These are phyloP conservation scores for Ascosphaera acerosa DNA, from an alignment of 2,329 filamentous ascomycete species.

Conservation along the genomic window DNA sequence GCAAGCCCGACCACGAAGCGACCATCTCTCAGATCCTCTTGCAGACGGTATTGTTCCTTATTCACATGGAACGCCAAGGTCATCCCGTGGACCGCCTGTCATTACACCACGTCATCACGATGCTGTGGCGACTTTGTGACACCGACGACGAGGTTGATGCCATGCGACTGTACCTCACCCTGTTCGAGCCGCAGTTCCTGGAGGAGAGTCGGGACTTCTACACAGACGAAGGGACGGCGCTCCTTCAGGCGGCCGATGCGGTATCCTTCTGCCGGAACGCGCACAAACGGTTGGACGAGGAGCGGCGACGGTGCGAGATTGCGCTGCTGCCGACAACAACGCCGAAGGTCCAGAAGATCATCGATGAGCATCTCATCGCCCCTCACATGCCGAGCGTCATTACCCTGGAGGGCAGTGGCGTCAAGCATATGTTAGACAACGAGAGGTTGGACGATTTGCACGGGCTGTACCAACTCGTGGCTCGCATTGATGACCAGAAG, in stretches of 20 bases:
- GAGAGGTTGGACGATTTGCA: constrained; percentile 52
- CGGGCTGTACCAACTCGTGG: constrained; percentile 58
- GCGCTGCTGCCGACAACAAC: constrained; percentile 50
- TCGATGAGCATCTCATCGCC: constrained; percentile 58
- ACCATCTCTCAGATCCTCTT: constrained; percentile 52
- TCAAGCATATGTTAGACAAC: constrained; percentile 78
- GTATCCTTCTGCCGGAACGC: constrained; percentile 59
- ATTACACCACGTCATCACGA: constrained; percentile 59
- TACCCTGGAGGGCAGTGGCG: constrained; percentile 57
- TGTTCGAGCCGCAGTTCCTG: constrained; percentile 61
- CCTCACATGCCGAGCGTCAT: constrained; percentile 60
- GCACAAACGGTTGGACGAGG: constrained; percentile 48
- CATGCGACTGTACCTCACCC: constrained; percentile 57
- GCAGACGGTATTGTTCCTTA: constrained; percentile 65
- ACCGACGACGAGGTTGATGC: constrained; percentile 50
- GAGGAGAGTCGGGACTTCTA: constrained; percentile 50
- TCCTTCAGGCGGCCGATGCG: constrained; percentile 57
- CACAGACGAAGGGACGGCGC: constrained; percentile 40
- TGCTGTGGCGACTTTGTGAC: constrained; percentile 77
- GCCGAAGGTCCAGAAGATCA: constrained; percentile 46
- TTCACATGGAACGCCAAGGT: constrained; percentile 75
- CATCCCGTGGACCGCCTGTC: constrained; percentile 67
- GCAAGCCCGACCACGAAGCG: constrained; percentile 16
- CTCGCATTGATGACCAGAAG: constrained; percentile 52
- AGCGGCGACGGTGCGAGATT: constrained; percentile 57